Conservation (phyloP, 805 yeast species). For the Tanozyma kutaoensis region DNA sequence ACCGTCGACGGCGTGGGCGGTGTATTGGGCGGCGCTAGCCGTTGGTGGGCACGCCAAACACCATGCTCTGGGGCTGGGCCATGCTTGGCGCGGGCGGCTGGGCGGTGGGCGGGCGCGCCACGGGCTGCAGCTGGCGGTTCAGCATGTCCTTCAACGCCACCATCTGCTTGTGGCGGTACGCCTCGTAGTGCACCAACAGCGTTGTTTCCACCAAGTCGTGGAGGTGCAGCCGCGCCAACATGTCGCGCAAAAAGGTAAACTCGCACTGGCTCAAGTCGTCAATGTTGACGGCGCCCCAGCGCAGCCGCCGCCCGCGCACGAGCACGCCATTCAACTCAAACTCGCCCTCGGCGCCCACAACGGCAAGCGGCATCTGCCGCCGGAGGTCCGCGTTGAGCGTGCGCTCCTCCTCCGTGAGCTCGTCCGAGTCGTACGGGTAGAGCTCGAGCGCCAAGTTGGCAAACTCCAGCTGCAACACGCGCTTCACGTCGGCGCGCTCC, state of each 20-base stretch:
- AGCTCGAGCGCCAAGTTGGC: conserved; percentile 56
- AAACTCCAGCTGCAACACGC: conserved; percentile 65
- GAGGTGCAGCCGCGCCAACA: conserved; percentile 87
- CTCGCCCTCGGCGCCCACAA: conserved; percentile 80
- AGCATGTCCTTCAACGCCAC: conserved; percentile 74
- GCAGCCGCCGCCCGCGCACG: conserved; percentile 82
- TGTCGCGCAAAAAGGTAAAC: conserved; percentile 86
- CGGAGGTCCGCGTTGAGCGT: conserved; percentile 66
- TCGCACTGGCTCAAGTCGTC: conserved; percentile 95
- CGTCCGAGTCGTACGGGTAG: conserved; percentile 73
- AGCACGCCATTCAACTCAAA: conserved; percentile 64
- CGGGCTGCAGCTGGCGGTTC: no score
- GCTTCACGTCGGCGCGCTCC: conserved; percentile 74
- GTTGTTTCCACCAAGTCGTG: conserved; percentile 95
- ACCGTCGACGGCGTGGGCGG: no score
- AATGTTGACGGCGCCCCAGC: conserved; percentile 88
- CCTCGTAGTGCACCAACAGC: conserved; percentile 76
- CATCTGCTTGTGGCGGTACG: conserved; percentile 87
- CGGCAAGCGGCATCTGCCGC: conserved; percentile 79
- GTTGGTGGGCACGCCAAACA: no score
- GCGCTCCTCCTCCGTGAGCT: conserved; percentile 55
- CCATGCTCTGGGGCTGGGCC: no score
- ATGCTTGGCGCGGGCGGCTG: no score
- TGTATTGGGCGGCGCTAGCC: no score
- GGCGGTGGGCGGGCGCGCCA: no score